phyloP scores from a whole-genome alignment of 352 stramenopile species.

The Phytophthora sansomeana region DNA sequence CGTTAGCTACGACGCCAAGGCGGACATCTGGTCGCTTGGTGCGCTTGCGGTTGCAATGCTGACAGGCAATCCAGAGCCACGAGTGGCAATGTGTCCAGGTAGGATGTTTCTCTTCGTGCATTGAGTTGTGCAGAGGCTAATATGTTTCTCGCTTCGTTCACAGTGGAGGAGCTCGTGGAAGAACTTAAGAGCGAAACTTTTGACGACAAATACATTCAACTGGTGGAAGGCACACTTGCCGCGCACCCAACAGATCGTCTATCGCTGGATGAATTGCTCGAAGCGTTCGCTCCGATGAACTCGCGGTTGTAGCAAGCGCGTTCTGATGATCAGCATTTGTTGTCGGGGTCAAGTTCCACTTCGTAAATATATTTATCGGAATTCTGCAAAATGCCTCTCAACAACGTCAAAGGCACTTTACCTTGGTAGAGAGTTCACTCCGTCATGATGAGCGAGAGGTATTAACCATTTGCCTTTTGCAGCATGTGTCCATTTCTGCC shows the following conservation, averaged over 20 bases:
- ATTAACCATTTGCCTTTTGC: too few species aligned
- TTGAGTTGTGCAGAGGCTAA: conserved; percentile 3
- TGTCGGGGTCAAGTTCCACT: not conserved
- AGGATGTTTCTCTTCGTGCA: conserved; percentile 2
- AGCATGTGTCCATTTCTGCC: too few species aligned
- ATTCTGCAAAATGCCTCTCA: not conserved
- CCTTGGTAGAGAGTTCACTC: too few species aligned
- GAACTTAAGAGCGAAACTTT: conserved; percentile 43
- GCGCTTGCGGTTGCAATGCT: conserved; percentile 77
- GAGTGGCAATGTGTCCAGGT: conserved; percentile 72
- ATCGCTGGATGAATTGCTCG: conserved; percentile 54
- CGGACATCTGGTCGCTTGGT: conserved; percentile 86
- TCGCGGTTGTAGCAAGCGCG: conserved; percentile 47
- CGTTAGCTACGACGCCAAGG: conserved; percentile 72
- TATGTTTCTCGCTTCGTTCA: conserved; percentile 1
- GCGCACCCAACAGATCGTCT: conserved; percentile 47
- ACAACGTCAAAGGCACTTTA: too few species aligned
- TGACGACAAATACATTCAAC: conserved; percentile 38
- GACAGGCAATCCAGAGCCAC: conserved; percentile 67
- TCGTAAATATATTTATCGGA: conserved; percentile 46
- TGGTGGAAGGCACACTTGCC: conserved; percentile 59
- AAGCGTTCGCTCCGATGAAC: conserved; percentile 45
- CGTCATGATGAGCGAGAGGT: too few species aligned
- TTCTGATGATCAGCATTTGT: not conserved
- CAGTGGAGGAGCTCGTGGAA: conserved; percentile 72